A percentile compares a stretch with the other conserved stretches of the same genome.
Conservation (phyloP, 73 alveolate genomes). For the Paramecium sexaurelia region DNA sequence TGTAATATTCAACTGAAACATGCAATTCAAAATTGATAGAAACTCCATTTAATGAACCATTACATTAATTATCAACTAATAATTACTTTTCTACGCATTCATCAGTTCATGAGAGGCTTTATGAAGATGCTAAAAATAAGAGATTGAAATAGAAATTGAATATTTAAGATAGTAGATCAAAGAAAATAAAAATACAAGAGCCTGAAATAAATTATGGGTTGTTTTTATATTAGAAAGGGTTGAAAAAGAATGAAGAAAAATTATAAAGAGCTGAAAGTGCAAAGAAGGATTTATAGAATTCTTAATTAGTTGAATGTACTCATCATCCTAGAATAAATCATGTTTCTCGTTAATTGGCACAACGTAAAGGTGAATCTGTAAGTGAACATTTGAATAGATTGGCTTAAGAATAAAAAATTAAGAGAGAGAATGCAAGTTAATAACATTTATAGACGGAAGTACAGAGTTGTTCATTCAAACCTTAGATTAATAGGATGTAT, state of each 20-base stretch:
- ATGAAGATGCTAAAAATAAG: constrained; percentile 37
- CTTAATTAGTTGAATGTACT: neutral
- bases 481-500: constrained; percentile 9
- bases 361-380: neutral
- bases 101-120: constrained; percentile 38
- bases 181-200: neutral
- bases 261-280: constrained; percentile 44
- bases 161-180: constrained; percentile 30
- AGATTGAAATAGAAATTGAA: constrained; percentile 30
- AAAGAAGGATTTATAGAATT: neutral
- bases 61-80: neutral
- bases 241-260: constrained; percentile 29
- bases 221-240: neutral
- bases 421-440: constrained; percentile 15
- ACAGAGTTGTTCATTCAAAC: neutral
- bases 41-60: constrained; percentile 37
- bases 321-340: constrained; percentile 27
- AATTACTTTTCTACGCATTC: neutral
- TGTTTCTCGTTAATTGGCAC: neutral
- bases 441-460: neutral
- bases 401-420: neutral
- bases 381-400: constrained; percentile 30
- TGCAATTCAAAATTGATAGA: neutral
- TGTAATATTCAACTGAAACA: constrained; percentile 26
- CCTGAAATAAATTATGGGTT: constrained; percentile 31